phyloP scores from a whole-genome alignment of 495 filamentous ascomycete species.

The Aspergillus bertholletiae region DNA sequence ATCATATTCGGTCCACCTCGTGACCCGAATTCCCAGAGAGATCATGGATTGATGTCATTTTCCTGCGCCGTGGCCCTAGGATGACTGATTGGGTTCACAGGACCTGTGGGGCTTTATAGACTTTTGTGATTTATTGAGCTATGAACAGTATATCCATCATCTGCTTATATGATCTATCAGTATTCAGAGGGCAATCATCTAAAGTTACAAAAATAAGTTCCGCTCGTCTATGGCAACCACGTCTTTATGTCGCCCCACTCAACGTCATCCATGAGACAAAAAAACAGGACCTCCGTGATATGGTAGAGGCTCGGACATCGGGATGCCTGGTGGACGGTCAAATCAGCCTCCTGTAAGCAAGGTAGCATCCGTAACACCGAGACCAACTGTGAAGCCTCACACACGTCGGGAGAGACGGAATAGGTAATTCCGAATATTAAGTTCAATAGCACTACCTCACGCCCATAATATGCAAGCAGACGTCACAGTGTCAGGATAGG shows the following conservation, averaged over 20 bases:
- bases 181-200: background rate
- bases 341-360: background rate
- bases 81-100: background rate
- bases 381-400: background rate
- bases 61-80: background rate
- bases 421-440: slow-evolving; percentile 9
- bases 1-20: background rate
- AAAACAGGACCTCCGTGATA: background rate
- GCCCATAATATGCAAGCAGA: background rate
- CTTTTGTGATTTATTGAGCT: background rate
- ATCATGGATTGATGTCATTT: background rate
- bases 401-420: slow-evolving; percentile 7
- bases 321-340: background rate
- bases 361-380: background rate
- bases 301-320: background rate
- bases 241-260: background rate
- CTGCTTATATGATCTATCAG: background rate
- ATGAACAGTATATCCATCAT: background rate
- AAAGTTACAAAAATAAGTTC: background rate
- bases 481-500: slow-evolving; percentile 1
- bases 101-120: background rate
- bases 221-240: background rate
- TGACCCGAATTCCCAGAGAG: background rate
- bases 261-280: background rate
- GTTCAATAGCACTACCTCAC: background rate